Conservation (phyloP, 345 rosid species). For the Citrus australasica region DNA sequence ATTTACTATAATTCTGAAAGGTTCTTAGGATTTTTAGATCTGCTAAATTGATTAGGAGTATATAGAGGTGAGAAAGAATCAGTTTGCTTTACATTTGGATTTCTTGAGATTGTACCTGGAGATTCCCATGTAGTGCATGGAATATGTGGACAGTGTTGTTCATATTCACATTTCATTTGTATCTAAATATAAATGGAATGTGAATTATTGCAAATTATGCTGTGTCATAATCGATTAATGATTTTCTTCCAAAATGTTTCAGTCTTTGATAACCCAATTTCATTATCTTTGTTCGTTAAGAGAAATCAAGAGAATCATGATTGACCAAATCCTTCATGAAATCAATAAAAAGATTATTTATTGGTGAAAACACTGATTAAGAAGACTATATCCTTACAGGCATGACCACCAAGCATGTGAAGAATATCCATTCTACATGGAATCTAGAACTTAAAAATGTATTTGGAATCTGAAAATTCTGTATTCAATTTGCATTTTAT, state of each 20-base stretch:
- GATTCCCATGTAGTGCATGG: not conserved
- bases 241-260: not conserved
- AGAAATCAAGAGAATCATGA: not conserved
- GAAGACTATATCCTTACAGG: not conserved
- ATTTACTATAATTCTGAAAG: not conserved
- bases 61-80: too few species aligned
- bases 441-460: not conserved
- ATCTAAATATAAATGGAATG: not conserved
- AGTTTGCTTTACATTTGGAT: too few species aligned
- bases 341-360: not conserved
- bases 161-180: not conserved
- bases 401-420: not conserved
- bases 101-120: not conserved
- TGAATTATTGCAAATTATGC: not conserved
- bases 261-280: too few species aligned
- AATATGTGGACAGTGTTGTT: not conserved
- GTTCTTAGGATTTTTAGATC: not conserved
- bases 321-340: not conserved
- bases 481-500: not conserved
- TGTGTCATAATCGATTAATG: not conserved
- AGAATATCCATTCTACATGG: not conserved
- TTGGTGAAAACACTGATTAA: too few species aligned
- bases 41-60: too few species aligned
- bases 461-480: not conserved
- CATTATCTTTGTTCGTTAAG: not conserved